phyloP scores from a whole-genome alignment of 139 green algal genomes.

The Coelastrella sp. region DNA sequence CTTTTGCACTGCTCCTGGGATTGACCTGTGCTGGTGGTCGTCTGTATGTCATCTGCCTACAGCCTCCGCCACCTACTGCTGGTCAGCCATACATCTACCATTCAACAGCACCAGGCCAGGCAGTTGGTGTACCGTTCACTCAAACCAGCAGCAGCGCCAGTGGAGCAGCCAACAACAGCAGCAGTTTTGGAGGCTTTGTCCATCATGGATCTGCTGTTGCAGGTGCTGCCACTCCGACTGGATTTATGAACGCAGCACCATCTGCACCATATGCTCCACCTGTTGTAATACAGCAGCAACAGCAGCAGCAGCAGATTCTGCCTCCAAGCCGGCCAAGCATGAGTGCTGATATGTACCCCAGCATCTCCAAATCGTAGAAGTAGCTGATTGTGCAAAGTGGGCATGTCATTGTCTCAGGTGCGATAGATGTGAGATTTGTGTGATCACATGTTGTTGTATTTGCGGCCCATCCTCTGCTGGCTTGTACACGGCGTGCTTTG shows the following conservation, averaged over 20 bases:
- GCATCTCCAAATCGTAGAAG: not conserved
- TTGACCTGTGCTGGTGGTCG: not conserved
- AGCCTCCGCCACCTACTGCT: conserved; percentile 24
- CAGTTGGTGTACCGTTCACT: not conserved
- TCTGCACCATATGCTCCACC: not conserved
- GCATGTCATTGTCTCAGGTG: no score
- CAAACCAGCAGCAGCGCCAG: not conserved
- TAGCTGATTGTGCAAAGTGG: no score
- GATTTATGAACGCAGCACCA: not conserved
- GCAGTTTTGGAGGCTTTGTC: conserved; percentile 12
- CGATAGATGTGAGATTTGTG: no score
- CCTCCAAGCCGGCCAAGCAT: not conserved
- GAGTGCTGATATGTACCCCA: not conserved
- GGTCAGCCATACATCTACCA: conserved; percentile 14
- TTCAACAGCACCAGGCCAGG: not conserved
- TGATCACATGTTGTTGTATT: no score
- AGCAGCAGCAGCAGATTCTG: not conserved
- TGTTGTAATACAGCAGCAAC: not conserved
- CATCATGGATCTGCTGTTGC: not conserved
- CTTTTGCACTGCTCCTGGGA: not conserved
- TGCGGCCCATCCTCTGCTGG: no score
- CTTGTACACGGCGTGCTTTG: no score
- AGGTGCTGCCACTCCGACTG: not conserved
- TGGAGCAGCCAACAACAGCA: not conserved
- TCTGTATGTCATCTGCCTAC: not conserved